A percentile compares a stretch with the other conserved stretches of the same genome.
phyloP scores from a whole-genome alignment of 805 yeast species.

The Scheffersomyces stipitis region DNA sequence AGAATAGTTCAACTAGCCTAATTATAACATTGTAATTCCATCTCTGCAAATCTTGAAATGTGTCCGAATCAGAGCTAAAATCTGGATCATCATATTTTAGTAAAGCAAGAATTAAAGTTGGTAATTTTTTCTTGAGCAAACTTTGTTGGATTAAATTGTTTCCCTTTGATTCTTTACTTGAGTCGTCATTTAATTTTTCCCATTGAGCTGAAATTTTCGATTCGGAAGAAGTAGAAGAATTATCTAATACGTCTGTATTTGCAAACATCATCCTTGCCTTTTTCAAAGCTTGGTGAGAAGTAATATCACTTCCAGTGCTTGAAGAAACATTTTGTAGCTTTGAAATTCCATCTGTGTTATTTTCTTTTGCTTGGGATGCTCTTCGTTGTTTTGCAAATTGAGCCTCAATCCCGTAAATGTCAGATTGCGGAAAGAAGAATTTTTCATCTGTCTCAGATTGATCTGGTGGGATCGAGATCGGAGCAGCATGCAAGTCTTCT shows the following conservation, averaged over 20 bases:
- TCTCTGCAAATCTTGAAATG: constrained; percentile 11
- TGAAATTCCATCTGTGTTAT: background rate
- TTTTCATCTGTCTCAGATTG: constrained; percentile 41
- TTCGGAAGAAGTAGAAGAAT: constrained; percentile 9
- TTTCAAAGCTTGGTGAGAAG: background rate
- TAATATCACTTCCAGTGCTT: background rate
- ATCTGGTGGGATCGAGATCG: constrained; percentile 30
- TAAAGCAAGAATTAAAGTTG: constrained; percentile 19
- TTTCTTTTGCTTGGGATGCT: background rate
- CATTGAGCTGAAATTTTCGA: constrained; percentile 7
- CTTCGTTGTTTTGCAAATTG: constrained; percentile 19
- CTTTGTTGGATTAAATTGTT: constrained; percentile 17
- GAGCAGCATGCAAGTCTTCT: background rate
- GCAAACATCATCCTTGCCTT: background rate
- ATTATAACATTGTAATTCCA: constrained; percentile 33
- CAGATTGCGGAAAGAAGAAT: constrained; percentile 54
- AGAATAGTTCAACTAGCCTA: constrained; percentile 41
- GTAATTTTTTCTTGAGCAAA: constrained; percentile 32
- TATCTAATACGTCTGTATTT: background rate
- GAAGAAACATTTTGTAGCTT: background rate
- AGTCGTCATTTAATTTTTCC: constrained; percentile 5
- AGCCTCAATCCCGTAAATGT: constrained; percentile 45
- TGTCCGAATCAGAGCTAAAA: constrained; percentile 15
- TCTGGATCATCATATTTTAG: constrained; percentile 16
- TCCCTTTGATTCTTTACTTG: too few relatives aligned